Conservation (phyloP, 345 rosid species). For the Microthlaspi erraticum region DNA sequence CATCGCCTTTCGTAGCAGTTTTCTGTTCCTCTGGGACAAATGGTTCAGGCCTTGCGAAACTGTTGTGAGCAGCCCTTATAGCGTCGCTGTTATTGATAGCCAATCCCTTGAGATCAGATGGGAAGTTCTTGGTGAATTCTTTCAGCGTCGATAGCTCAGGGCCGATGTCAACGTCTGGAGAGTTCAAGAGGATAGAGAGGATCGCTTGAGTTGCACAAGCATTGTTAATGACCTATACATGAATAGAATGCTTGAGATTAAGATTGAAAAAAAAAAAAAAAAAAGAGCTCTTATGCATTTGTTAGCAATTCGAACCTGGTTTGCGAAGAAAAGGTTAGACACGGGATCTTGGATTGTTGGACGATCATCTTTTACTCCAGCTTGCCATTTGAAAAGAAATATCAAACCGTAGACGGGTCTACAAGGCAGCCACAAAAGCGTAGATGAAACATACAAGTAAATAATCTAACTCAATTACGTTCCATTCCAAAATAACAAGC, state of each 20-base stretch:
- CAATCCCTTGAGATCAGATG: conserved; percentile 92
- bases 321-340: conserved; percentile 83
- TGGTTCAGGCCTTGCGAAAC: conserved; percentile 98
- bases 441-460: not conserved
- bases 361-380: conserved; percentile 92
- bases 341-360: conserved; percentile 78
- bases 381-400: conserved; percentile 97
- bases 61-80: conserved; percentile 88
- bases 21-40: conserved; percentile 92
- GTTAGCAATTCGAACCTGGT: conserved; percentile 63
- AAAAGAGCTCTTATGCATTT: not conserved
- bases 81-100: conserved; percentile 97
- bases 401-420: conserved; percentile 96
- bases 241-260: not conserved
- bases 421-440: conserved; percentile 27
- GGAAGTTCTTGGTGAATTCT: conserved; percentile 90
- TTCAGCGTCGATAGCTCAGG: conserved; percentile 78
- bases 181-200: conserved; percentile 85
- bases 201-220: conserved; percentile 99
- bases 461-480: not conserved
- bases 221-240: conserved; percentile 82
- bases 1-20: conserved; percentile 89
- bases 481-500: not conserved
- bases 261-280: not conserved
- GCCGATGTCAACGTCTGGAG: conserved; percentile 87